Evolutionary conservation across 1,284 basidiomycete genomes (phyloP), one percentile per base, ranked within the genome.

Genomic region (Calocybe gambosa): DNA sequence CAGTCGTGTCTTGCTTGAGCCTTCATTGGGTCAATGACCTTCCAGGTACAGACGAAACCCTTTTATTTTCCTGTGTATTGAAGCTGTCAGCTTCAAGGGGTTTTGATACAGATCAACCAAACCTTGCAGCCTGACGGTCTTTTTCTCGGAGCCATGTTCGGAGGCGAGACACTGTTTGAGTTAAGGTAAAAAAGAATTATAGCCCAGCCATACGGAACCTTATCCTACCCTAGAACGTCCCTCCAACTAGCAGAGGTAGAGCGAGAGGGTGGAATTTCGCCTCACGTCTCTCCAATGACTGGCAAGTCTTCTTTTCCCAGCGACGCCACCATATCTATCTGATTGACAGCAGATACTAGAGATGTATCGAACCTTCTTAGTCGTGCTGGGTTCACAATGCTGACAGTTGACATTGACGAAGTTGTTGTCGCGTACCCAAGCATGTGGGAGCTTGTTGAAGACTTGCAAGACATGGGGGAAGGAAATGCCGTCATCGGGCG

Each of bases 1-100:
- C 91, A 33, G 81, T 99, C 38, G 84, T 98, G 25, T 94, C 91
- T 12, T 93, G 89, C 58, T 76, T 96, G 2, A 88, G 85, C 47
- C 72, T 99, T 44, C 96, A 99, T 59, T 99, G 96, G 96, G 84
- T 97, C 7, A 99, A 99, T 58, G 96, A 99, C 67, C 77, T 99
- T 10, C 95, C 94, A 50, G 92, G 91, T 89, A 36, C 34, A n/a
- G 28, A 39, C 25, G 2, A 25, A 33, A 44, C 43, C 50, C 39
- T 10, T 25, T 9, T 39, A 9, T 33, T 42, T 23, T 37, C 29
- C 18, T 7, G 23, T 44, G n/a, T 13, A 15, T 15, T 44, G 12
- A 29, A 39, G 4, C n/a, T 33, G 13, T 13, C 28, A 19, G 15
- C 39, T 34, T 47, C 42, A 41, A 89, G 93, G 93, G n/a, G 75